Conservation (phyloP, 768 basidiomycete genomes). For the Auricularia cornea region DNA sequence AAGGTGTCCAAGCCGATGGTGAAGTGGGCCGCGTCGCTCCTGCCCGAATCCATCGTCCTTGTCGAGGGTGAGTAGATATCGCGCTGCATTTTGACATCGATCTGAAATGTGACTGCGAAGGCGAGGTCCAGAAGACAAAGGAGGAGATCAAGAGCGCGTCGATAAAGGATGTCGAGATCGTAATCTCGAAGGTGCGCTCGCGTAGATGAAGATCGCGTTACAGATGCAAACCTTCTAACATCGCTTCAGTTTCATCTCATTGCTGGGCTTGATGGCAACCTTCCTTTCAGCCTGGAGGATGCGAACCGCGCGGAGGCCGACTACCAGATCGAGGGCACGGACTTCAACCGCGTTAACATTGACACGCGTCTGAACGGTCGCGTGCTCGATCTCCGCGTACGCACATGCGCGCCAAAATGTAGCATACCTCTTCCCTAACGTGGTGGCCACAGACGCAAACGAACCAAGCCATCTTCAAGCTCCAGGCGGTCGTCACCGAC, state of each 20-base stretch:
- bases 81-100: not conserved
- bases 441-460: conserved; percentile 62
- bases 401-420: conserved; percentile 17
- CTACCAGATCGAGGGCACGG: conserved; percentile 44
- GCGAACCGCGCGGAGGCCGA: conserved; percentile 78
- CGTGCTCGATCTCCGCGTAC: conserved; percentile 83
- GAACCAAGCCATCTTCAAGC: conserved; percentile 90
- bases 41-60: conserved; percentile 84
- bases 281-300: conserved; percentile 92
- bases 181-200: conserved; percentile 61
- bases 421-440: not conserved
- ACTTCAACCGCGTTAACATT: conserved; percentile 74
- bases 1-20: conserved; percentile 95
- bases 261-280: conserved; percentile 62
- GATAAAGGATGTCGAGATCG: conserved; percentile 80
- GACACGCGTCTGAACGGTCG: conserved; percentile 94
- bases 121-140: conserved; percentile 65
- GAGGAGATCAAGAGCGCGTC: conserved; percentile 89
- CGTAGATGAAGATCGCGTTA: conserved; percentile 3
- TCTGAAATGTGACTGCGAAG: conserved; percentile 20
- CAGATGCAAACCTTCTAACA: conserved; percentile 3
- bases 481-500: conserved; percentile 83
- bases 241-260: conserved; percentile 63
- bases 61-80: conserved; percentile 42
- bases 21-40: conserved; percentile 74